Conservation (phyloP, 129 eudicot species). For the Tanacetum coccineum region DNA sequence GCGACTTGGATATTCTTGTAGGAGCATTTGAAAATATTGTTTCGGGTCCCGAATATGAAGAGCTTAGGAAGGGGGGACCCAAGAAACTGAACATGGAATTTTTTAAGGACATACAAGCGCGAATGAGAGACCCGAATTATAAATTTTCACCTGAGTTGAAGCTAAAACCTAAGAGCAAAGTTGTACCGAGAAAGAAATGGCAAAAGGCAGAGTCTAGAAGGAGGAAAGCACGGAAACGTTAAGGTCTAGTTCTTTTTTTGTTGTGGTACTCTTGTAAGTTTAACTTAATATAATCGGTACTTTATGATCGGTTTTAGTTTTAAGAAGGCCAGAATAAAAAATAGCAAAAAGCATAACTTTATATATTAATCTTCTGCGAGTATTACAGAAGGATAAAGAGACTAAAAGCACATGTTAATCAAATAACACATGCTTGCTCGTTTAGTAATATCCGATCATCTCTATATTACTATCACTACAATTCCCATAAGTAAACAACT, state of each 20-base stretch:
- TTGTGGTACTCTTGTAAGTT: slow-evolving; percentile 17
- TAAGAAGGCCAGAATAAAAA: background rate
- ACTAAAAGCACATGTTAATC: slow-evolving; percentile 18
- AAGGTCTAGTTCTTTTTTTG: slow-evolving; percentile 20
- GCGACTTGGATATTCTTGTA: slow-evolving; percentile 79
- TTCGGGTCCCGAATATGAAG: slow-evolving; percentile 92
- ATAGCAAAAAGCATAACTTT: background rate
- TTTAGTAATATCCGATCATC: slow-evolving; percentile 9
- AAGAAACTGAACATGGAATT: slow-evolving; percentile 82
- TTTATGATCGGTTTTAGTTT: background rate
- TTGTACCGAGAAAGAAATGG: slow-evolving; percentile 72
- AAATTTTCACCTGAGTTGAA: slow-evolving; percentile 84
- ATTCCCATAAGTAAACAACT: slow-evolving; percentile 14
- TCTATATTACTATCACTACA: slow-evolving; percentile 3
- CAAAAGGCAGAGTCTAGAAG: slow-evolving; percentile 76
- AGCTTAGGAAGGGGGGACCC: slow-evolving; percentile 84
- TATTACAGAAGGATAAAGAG: background rate
- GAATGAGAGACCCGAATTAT: slow-evolving; percentile 91
- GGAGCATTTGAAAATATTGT: slow-evolving; percentile 94
- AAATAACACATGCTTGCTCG: slow-evolving; percentile 14
- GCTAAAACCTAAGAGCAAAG: slow-evolving; percentile 86
- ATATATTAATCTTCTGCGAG: background rate
- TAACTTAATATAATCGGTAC: slow-evolving; percentile 7
- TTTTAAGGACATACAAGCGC: slow-evolving; percentile 91
- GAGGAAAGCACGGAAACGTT: slow-evolving; percentile 84